Percentiles rank a stretch among this genome's conserved stretches.
Conservation (phyloP, 2,329 filamentous ascomycete species). For the Aspergillus nomiae region DNA sequence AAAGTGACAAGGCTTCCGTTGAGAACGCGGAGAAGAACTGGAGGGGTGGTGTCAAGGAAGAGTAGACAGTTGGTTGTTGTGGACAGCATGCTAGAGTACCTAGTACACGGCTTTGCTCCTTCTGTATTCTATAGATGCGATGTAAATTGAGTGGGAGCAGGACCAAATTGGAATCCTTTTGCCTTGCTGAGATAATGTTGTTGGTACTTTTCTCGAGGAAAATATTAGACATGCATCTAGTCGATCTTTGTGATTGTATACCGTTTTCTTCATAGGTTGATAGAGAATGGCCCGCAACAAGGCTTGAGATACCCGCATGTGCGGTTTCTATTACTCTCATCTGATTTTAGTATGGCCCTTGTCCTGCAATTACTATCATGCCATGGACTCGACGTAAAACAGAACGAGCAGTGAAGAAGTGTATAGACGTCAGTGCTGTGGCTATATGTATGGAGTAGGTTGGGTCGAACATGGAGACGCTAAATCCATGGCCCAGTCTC, state of each 20-base stretch:
- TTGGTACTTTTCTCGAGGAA: neutral
- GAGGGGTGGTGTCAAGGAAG: conserved; percentile 54
- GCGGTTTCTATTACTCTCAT: neutral
- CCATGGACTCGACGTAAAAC: neutral
- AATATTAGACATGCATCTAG: conserved; percentile 3
- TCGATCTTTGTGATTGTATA: conserved; percentile 2
- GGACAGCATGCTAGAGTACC: conserved; percentile 3
- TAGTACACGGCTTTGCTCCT: conserved; percentile 7
- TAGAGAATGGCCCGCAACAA: neutral
- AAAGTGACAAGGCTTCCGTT: conserved; percentile 85
- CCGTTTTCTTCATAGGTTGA: neutral
- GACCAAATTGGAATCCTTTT: neutral
- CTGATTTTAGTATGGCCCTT: neutral
- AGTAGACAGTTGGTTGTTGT: conserved; percentile 33
- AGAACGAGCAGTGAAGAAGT: neutral
- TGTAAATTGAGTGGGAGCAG: conserved; percentile 4
- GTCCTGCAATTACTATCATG: neutral
- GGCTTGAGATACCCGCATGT: neutral
- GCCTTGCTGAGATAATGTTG: neutral
- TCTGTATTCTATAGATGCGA: conserved; percentile 22
- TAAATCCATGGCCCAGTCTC: neutral
- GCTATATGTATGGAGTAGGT: neutral
- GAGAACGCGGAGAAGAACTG: conserved; percentile 53
- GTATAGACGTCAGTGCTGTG: neutral
- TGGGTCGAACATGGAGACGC: neutral